Evolutionary conservation across 2,329 filamentous ascomycete genomes (phyloP).

Genomic region (Clonostachys solani): DNA sequence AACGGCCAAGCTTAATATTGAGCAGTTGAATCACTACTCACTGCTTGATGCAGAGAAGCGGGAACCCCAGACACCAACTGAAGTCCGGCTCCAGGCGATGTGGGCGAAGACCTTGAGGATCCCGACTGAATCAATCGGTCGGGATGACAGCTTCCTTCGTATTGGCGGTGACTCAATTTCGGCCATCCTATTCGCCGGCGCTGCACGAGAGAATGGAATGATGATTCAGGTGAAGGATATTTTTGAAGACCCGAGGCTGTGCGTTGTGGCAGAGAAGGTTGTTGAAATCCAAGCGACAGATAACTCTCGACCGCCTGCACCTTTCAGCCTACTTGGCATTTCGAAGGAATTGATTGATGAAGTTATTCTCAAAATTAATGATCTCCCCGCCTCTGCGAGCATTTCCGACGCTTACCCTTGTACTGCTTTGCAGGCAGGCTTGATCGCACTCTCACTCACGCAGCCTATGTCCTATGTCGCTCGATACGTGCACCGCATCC

Average conservation of each 20-base stretch:
- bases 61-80: neutral
- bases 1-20: neutral
- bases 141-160: constrained; percentile 22
- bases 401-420: constrained; percentile 44
- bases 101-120: constrained; percentile 2
- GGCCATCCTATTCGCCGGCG: neutral
- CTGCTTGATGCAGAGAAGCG: neutral
- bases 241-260: constrained; percentile 4
- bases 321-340: neutral
- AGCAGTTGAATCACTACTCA: neutral
- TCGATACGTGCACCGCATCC: constrained; percentile 7
- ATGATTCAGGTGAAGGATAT: constrained; percentile 2
- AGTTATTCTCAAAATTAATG: neutral
- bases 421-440: constrained; percentile 41
- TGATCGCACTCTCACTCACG: constrained; percentile 38
- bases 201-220: neutral
- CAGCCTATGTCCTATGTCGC: constrained; percentile 8
- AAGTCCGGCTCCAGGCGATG: neutral
- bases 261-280: neutral
- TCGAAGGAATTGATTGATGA: neutral
- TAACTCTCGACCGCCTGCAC: neutral
- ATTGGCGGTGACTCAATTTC: constrained; percentile 35
- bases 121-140: constrained; percentile 1
- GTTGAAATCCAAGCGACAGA: neutral
- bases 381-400: neutral